Evolutionary conservation across 768 basidiomycete genomes (phyloP).

Genomic region (Agrocybe praecox): DNA sequence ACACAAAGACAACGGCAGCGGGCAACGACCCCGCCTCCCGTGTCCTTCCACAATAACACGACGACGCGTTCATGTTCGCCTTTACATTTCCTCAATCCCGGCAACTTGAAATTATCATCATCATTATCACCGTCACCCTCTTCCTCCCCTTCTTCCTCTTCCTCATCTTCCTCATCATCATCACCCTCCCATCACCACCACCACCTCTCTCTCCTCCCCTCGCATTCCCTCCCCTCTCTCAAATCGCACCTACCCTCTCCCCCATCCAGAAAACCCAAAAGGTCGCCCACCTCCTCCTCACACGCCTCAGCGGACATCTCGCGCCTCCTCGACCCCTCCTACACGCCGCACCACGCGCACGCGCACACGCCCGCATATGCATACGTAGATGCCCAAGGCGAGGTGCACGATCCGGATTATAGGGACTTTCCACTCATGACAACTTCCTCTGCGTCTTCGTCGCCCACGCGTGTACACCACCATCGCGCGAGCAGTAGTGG

Average conservation of each 20-base stretch:
- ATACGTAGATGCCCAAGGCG: conserved; percentile 63
- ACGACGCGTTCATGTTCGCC: conserved; percentile 8
- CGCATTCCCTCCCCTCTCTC: background rate
- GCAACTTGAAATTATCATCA: background rate
- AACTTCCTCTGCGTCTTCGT: background rate
- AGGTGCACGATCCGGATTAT: conserved; percentile 70
- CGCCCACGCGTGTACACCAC: conserved; percentile 25
- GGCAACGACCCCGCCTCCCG: background rate
- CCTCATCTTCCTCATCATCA: background rate
- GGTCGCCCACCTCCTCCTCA: background rate
- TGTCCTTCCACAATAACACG: conserved; percentile 1
- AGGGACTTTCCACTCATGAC: conserved; percentile 52
- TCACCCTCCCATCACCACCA: background rate
- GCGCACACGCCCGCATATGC: conserved; percentile 35
- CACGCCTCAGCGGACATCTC: conserved; percentile 43
- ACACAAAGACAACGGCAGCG: too few relatives aligned
- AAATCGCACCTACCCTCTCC: background rate
- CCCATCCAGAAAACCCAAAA: background rate
- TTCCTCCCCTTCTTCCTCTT: background rate
- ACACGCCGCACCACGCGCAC: conserved; percentile 34
- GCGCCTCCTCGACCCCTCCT: conserved; percentile 67
- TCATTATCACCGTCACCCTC: background rate
- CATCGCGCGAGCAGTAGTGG: too few relatives aligned
- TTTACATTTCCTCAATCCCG: conserved; percentile 13
- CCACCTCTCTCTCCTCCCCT: background rate